phyloP scores from a whole-genome alignment of 2,329 filamentous ascomycete species.

The Ascochyta koolunga region DNA sequence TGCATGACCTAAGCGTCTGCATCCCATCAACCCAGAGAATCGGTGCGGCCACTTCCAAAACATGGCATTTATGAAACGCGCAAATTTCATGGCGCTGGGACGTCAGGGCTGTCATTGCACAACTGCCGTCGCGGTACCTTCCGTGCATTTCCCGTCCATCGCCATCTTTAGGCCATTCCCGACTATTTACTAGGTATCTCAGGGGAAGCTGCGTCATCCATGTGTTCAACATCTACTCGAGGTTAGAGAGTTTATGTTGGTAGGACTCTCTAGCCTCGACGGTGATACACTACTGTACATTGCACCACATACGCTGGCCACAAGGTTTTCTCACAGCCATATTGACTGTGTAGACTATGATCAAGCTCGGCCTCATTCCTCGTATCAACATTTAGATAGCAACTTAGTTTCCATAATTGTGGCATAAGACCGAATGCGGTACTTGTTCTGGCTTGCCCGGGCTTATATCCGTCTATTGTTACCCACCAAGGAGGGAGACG shows the following conservation, averaged over 20 bases:
- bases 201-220: slow-evolving; percentile 1
- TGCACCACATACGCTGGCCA: neutral
- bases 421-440: neutral
- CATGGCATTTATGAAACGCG: slow-evolving; percentile 5
- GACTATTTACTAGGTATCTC: neutral
- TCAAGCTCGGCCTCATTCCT: neutral
- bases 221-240: neutral
- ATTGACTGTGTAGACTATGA: neutral
- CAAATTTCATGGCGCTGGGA: slow-evolving; percentile 13
- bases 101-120: slow-evolving; percentile 23
- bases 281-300: neutral
- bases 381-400: neutral
- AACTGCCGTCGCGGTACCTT: slow-evolving; percentile 11
- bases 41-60: neutral
- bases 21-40: neutral
- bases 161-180: slow-evolving; percentile 4
- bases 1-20: slow-evolving; percentile 2
- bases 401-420: neutral
- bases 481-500: neutral
- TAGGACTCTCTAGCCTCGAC: neutral
- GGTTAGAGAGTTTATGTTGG: slow-evolving; percentile 1
- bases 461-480: neutral
- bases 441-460: neutral
- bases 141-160: slow-evolving; percentile 1
- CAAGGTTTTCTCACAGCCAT: neutral